phyloP scores from a whole-genome alignment of 768 basidiomycete species.

The Phylloporus rhodoxanthus region DNA sequence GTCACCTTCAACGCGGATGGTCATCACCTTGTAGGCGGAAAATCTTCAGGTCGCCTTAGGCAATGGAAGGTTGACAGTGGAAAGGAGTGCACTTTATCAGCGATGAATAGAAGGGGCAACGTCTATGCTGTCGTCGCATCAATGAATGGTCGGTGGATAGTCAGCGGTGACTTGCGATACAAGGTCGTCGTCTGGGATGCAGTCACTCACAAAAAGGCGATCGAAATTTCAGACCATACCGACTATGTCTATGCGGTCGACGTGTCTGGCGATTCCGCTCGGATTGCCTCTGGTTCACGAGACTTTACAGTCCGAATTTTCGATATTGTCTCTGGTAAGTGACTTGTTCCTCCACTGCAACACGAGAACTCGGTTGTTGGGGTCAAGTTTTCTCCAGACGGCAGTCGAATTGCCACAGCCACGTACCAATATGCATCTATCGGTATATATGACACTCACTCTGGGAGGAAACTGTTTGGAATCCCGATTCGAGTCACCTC shows the following conservation, averaged over 20 bases:
- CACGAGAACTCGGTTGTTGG: background rate
- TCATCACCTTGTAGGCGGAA: background rate
- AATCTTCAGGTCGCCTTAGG: background rate
- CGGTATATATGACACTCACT: background rate
- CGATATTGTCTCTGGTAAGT: background rate
- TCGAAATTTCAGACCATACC: background rate
- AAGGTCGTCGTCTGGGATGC: background rate
- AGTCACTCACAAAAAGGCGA: background rate
- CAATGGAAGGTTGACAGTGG: background rate
- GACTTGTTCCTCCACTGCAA: background rate
- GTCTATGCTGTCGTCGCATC: background rate
- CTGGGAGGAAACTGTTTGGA: background rate
- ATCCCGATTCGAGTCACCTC: background rate
- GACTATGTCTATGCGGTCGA: background rate
- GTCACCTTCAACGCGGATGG: background rate
- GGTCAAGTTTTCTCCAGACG: slow-evolving; percentile 3
- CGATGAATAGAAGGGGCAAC: background rate
- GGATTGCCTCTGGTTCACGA: background rate
- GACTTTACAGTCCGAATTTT: background rate
- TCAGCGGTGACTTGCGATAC: background rate
- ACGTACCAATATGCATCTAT: background rate
- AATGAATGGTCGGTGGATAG: slow-evolving; percentile 1
- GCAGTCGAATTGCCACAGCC: background rate
- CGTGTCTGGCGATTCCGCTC: background rate
- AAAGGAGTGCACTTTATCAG: background rate